Conservation (phyloP, 2,329 filamentous ascomycete genomes). For the Corynespora cassiicola region DNA sequence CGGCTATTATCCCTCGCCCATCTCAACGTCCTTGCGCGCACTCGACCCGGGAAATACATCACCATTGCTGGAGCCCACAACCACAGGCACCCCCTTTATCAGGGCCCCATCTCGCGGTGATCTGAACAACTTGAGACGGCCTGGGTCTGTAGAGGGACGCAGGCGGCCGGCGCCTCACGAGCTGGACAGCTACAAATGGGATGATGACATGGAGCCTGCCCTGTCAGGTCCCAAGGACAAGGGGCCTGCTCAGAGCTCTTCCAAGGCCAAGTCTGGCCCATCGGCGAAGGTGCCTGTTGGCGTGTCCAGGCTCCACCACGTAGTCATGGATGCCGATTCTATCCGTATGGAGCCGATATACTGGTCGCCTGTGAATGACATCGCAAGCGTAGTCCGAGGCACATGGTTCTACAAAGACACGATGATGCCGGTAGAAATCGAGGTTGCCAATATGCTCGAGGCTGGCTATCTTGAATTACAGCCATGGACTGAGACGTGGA, state of each 20-base stretch:
- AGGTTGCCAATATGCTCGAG: slow-evolving; percentile 90
- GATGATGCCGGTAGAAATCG: slow-evolving; percentile 86
- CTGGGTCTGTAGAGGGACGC: slow-evolving; percentile 27
- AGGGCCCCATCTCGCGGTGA: slow-evolving; percentile 55
- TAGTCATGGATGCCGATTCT: slow-evolving; percentile 71
- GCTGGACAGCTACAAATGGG: slow-evolving; percentile 58
- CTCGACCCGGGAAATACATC: slow-evolving; percentile 37
- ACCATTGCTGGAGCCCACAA: slow-evolving; percentile 35
- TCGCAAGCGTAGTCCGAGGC: slow-evolving; percentile 79
- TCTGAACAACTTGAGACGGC: slow-evolving; percentile 27
- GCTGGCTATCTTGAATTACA: slow-evolving; percentile 85
- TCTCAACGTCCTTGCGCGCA: slow-evolving; percentile 37
- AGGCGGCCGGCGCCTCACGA: slow-evolving; percentile 46
- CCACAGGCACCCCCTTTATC: slow-evolving; percentile 59
- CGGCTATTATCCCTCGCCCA: slow-evolving; percentile 23
- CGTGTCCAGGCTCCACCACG: slow-evolving; percentile 86
- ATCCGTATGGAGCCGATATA: slow-evolving; percentile 93
- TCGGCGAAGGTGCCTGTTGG: slow-evolving; percentile 78
- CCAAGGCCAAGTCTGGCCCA: slow-evolving; percentile 40
- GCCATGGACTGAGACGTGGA: slow-evolving; percentile 92
- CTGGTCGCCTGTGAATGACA: slow-evolving; percentile 92
- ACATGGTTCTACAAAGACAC: slow-evolving; percentile 99
- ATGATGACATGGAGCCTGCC: slow-evolving; percentile 48
- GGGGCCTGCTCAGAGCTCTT: slow-evolving; percentile 22
- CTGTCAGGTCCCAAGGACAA: slow-evolving; percentile 38